These are phyloP conservation scores for Neopestalotiopsis rosae DNA, from an alignment of 2,329 filamentous ascomycete species.

Conservation along the genomic window DNA sequence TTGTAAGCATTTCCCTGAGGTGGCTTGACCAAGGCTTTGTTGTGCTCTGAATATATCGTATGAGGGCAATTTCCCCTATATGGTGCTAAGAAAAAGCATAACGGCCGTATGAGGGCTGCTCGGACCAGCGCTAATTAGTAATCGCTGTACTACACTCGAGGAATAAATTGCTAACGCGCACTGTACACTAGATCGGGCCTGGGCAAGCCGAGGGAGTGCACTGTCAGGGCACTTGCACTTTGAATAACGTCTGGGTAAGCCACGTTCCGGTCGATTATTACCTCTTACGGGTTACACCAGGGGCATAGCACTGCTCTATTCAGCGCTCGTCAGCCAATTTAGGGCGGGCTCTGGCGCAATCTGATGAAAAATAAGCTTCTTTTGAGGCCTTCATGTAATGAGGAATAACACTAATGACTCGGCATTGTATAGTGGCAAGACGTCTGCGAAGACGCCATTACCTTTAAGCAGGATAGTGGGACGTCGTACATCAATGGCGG, in stretches of 20 bases:
- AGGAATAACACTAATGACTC: not conserved
- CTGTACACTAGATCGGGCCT: constrained; percentile 44
- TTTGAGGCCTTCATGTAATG: not conserved
- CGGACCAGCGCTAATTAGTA: no score
- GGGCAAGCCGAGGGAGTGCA: constrained; percentile 56
- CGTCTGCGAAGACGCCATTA: constrained; percentile 44
- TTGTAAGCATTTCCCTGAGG: constrained; percentile 27
- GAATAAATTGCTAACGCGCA: no score
- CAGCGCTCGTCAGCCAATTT: not conserved
- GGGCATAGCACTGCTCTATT: not conserved
- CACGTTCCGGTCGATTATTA: not conserved
- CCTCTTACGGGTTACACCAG: not conserved
- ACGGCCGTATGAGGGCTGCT: no score
- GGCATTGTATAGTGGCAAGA: constrained; percentile 36
- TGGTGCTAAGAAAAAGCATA: no score
- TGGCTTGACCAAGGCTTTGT: no score
- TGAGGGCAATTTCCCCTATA: no score
- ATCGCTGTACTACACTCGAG: no score
- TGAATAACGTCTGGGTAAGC: constrained; percentile 37
- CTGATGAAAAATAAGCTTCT: not conserved
- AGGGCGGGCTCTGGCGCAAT: not conserved
- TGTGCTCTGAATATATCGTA: no score
- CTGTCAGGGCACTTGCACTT: constrained; percentile 51
- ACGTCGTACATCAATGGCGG: constrained; percentile 49
- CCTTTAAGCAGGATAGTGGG: constrained; percentile 43